Conservation (phyloP, 129 eudicot genomes). For the Heracleum sosnowskyi region DNA sequence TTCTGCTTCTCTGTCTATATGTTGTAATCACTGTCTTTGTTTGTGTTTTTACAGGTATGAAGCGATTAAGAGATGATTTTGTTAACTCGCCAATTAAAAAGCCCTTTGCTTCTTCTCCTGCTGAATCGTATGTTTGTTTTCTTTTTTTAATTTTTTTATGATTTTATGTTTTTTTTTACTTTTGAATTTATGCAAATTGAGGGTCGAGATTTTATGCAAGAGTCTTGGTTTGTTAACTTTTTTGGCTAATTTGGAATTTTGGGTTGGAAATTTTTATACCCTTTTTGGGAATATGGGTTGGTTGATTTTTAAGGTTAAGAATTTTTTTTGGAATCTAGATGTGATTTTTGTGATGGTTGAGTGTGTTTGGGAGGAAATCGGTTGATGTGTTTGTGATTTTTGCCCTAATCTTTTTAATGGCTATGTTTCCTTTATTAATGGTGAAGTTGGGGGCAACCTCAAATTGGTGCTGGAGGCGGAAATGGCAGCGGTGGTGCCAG, state of each 20-base stretch:
- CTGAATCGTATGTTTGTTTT: conserved; percentile 60
- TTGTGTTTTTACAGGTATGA: conserved; percentile 50
- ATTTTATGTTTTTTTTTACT: not conserved
- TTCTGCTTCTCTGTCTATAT: conserved; percentile 9
- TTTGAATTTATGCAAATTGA: not conserved
- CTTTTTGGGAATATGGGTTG: not conserved
- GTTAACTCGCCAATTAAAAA: conserved; percentile 67
- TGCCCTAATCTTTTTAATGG: not conserved
- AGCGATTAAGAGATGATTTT: conserved; percentile 72
- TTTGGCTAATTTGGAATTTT: not conserved
- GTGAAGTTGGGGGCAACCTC: conserved; percentile 70
- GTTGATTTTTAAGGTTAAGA: not conserved
- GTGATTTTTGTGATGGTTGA: not conserved
- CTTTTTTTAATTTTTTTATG: not conserved
- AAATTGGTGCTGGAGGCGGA: conserved; percentile 39
- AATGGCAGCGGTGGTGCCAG: conserved; percentile 9
- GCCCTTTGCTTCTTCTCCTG: conserved; percentile 85
- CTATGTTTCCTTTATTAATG: not conserved
- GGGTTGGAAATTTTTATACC: not conserved
- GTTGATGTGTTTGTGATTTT: not conserved
- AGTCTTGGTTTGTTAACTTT: not conserved
- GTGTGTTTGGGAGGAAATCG: not conserved
- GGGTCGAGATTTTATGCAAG: not conserved
- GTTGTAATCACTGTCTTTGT: not conserved
- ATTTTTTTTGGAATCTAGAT: not conserved